Base-by-base conservation (phyloP, 2,329 filamentous ascomycete genomes). In the Harringtonia lauricola region DNA sequence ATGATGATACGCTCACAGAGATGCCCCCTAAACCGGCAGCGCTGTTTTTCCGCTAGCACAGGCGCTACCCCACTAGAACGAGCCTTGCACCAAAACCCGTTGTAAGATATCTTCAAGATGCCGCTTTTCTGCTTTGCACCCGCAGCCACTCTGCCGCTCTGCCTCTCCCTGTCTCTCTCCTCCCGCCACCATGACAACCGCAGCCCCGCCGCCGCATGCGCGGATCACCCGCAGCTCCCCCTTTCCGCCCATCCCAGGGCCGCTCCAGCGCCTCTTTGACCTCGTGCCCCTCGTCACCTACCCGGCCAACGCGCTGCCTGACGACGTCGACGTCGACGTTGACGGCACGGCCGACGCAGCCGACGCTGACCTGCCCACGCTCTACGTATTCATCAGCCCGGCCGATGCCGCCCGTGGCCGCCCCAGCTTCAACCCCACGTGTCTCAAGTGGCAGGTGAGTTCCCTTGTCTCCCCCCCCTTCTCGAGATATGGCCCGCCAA, bases 381-480 rank as follows among this genome's bases (percentile, higher is more conserved):
- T 98, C 9, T 88, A 88, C 60, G 70, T 95, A 45, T 96, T 95
- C 63, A 74, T 77, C 47, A 76, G 72, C 14, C 66, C 76, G 1
- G 65, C 72, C n/a, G 82, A 78, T 54, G 83, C 79, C 29, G 60
- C 62, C 44, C 57, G 58, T 33, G 79, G 79, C 5, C 64, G 68
- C 26, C 84, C 88, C 22, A 94, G 86, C 51, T 94, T 83, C 65
- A 96, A 96, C 59, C 92, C 92, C 12, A 79, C 81, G 46, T 98
- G 92, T 67, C 70, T 96, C 57, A 95, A 90, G 68, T 96, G 88
- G 88, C 92, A 96, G 84, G 87, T 90, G 55, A 52, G 77, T 61
- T n/a, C 18, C 14, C 18, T 18, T 14, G 7, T 39, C 9, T 28
- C 10, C 28, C 17, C 28, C 40, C 42, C 43, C 31, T 26, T 19